These are phyloP conservation scores for Colletotrichum incanum DNA, from an alignment of 2,329 filamentous ascomycete genomes.

Conservation along the genomic window DNA sequence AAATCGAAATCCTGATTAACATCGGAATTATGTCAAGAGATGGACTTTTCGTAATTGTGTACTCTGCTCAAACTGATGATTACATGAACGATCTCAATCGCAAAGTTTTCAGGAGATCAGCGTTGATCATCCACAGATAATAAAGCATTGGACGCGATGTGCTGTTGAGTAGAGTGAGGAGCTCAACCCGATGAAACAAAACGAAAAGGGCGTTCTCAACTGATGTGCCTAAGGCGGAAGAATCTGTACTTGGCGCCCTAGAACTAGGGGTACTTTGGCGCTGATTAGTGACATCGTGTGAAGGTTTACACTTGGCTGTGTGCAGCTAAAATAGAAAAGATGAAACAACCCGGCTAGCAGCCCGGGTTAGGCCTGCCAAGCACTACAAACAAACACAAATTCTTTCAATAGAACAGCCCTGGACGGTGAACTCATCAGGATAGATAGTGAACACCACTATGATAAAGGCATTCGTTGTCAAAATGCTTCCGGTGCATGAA, in stretches of 20 bases:
- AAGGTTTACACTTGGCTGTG: not conserved
- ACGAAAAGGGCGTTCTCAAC: not conserved
- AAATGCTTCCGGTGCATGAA: not conserved
- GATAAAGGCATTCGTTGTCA: too few species aligned
- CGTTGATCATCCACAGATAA: not conserved
- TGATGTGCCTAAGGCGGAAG: not conserved
- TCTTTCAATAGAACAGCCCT: not conserved
- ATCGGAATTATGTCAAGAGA: not conserved
- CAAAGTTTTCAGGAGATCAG: accelerated
- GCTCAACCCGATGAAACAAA: not conserved
- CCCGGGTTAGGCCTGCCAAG: not conserved
- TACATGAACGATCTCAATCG: not conserved
- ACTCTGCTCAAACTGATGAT: not conserved
- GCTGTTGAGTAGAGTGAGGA: too few species aligned
- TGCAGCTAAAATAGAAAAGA: not conserved
- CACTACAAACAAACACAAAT: not conserved
- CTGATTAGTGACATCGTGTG: not conserved
- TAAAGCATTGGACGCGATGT: not conserved
- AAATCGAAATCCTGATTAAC: too few species aligned
- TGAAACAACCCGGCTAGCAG: not conserved
- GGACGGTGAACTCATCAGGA: not conserved
- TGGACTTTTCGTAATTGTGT: too few species aligned
- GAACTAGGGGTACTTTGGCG: not conserved
- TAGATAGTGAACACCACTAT: not conserved
- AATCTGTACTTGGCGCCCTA: not conserved